These are phyloP conservation scores for Artomyces pyxidatus DNA, from an alignment of 768 basidiomycete species.

Conservation along the genomic window DNA sequence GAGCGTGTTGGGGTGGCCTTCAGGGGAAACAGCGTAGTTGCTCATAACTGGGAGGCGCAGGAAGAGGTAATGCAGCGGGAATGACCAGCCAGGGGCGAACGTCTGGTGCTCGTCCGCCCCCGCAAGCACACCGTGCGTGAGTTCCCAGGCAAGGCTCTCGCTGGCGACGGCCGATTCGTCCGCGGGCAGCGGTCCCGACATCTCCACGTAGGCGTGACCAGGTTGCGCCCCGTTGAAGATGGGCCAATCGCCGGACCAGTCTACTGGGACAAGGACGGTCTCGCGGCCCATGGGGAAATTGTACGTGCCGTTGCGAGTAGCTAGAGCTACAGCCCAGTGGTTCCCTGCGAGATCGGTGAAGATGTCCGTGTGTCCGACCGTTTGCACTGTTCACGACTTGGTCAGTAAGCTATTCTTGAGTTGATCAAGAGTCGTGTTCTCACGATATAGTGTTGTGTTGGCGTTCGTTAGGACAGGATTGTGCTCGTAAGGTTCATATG, in stretches of 20 bases:
- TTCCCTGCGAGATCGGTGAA: slow-evolving; percentile 25
- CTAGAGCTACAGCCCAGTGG: slow-evolving; percentile 24
- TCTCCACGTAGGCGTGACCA: slow-evolving; percentile 7
- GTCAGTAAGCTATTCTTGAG: background rate
- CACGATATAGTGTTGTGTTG: slow-evolving; percentile 12
- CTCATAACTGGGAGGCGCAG: slow-evolving; percentile 22
- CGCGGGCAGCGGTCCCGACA: slow-evolving; percentile 19
- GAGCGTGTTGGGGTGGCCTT: slow-evolving; percentile 21
- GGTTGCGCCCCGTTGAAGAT: slow-evolving; percentile 14
- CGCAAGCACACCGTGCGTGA: background rate
- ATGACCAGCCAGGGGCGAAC: slow-evolving; percentile 16
- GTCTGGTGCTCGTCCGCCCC: slow-evolving; percentile 14
- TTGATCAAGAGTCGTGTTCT: too few relatives aligned
- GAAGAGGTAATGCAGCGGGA: slow-evolving; percentile 24
- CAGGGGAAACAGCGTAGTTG: slow-evolving; percentile 12
- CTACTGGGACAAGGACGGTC: slow-evolving; percentile 27
- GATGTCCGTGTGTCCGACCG: slow-evolving; percentile 32
- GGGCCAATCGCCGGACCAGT: slow-evolving; percentile 24
- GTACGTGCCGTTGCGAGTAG: slow-evolving; percentile 9
- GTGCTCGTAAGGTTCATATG: slow-evolving; percentile 17
- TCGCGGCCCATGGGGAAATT: slow-evolving; percentile 26
- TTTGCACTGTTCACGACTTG: slow-evolving; percentile 21
- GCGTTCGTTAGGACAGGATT: slow-evolving; percentile 24
- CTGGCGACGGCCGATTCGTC: background rate
- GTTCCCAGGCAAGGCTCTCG: background rate